Evolutionary conservation across 768 basidiomycete genomes (phyloP).

Genomic region (Krasilnikovozyma curviuscula): DNA sequence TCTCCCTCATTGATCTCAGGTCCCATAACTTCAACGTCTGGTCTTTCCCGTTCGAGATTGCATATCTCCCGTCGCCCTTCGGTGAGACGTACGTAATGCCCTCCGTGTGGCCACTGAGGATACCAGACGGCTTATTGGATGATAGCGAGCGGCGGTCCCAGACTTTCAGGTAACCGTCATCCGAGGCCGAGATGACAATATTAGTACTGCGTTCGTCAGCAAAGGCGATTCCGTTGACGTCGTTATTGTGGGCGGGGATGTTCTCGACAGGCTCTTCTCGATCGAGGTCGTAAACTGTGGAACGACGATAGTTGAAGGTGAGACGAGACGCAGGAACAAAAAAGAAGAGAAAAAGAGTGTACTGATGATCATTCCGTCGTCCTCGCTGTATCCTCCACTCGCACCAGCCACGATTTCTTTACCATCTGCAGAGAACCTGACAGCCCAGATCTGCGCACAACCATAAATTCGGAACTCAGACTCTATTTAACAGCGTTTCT

Average conservation of each 20-base stretch:
- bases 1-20: constrained; percentile 56
- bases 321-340: neutral
- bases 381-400: constrained; percentile 18
- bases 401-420: constrained; percentile 90
- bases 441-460: constrained; percentile 74
- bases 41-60: constrained; percentile 92
- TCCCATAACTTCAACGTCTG: constrained; percentile 62
- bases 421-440: constrained; percentile 88
- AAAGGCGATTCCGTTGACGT: constrained; percentile 88
- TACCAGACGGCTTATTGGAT: constrained; percentile 61
- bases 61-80: constrained; percentile 87
- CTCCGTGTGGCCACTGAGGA: constrained; percentile 86
- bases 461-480: constrained; percentile 38
- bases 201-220: constrained; percentile 85
- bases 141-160: constrained; percentile 48
- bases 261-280: constrained; percentile 59
- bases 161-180: constrained; percentile 84
- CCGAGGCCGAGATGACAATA: constrained; percentile 82
- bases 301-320: neutral
- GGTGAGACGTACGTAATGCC: constrained; percentile 82
- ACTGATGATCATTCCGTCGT: constrained; percentile 13
- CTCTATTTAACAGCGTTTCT: constrained; percentile 48
- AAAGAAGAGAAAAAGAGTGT: neutral
- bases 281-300: constrained; percentile 72
- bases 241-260: constrained; percentile 68